Conservation (phyloP, 2,329 filamentous ascomycete species). For the Aphanocladium album region DNA sequence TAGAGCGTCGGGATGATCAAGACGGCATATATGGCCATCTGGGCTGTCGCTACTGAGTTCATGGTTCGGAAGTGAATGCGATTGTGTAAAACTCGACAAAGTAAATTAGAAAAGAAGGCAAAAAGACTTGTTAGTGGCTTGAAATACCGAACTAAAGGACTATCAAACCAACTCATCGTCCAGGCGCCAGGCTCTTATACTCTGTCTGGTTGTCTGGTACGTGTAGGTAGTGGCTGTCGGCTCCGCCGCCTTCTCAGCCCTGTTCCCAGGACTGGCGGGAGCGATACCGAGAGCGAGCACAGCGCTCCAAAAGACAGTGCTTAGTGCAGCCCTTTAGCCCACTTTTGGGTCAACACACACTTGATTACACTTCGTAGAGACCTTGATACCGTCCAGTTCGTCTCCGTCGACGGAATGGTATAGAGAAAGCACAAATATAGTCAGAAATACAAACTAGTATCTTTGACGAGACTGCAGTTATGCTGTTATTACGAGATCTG, state of each 20-base stretch:
- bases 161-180: background rate
- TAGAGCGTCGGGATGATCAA: conserved; percentile 27
- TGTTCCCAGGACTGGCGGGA: conserved; percentile 4
- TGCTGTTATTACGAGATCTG: too few species aligned
- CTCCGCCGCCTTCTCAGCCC: background rate
- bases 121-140: too few species aligned
- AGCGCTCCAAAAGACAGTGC: background rate
- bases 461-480: too few species aligned
- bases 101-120: background rate
- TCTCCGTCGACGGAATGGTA: too few species aligned
- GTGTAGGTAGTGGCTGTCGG: background rate
- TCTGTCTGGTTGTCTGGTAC: background rate
- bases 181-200: background rate
- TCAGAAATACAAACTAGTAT: too few species aligned
- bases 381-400: too few species aligned
- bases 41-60: conserved; percentile 20
- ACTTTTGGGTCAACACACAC: background rate
- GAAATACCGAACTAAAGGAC: too few species aligned
- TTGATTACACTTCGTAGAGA: too few species aligned
- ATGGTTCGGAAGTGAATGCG: background rate
- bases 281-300: conserved; percentile 16
- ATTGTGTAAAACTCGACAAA: background rate
- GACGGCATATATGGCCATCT: conserved; percentile 31
- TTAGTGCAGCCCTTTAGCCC: background rate
- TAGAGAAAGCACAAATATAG: too few species aligned